These are phyloP conservation scores for Tricholoma matsutake DNA, from an alignment of 768 basidiomycete species.

Conservation along the genomic window DNA sequence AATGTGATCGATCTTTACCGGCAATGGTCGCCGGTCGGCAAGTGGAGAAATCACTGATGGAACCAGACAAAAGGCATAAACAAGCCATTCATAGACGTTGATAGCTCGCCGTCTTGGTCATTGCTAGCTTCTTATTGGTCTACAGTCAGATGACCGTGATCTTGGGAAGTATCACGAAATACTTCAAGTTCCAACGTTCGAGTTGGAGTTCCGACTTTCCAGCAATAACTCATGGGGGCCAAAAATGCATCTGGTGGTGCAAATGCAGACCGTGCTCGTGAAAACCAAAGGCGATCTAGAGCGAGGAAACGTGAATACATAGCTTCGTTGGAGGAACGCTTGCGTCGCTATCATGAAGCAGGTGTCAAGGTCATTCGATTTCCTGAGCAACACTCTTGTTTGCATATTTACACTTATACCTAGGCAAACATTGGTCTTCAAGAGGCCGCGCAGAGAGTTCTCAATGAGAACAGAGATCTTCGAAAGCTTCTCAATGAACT, in stretches of 20 bases:
- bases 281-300: neutral
- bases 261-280: neutral
- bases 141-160: neutral
- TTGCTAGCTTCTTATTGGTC: neutral
- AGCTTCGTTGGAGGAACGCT: neutral
- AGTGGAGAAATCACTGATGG: no score
- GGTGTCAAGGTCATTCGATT: neutral
- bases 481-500: neutral
- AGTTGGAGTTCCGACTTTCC: no score
- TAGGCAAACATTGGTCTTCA: neutral
- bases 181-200: no score
- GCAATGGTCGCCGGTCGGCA: no score
- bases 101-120: neutral
- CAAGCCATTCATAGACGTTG: no score
- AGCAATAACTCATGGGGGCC: neutral
- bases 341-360: neutral
- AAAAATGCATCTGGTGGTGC: neutral
- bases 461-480: neutral
- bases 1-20: no score
- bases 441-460: neutral
- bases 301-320: neutral
- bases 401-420: neutral
- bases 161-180: no score
- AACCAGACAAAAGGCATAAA: no score
- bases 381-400: neutral